Percentiles rank a stretch among this genome's conserved stretches.
phyloP scores from a whole-genome alignment of 1,284 basidiomycete species.

The Rhodotorula sp. region DNA sequence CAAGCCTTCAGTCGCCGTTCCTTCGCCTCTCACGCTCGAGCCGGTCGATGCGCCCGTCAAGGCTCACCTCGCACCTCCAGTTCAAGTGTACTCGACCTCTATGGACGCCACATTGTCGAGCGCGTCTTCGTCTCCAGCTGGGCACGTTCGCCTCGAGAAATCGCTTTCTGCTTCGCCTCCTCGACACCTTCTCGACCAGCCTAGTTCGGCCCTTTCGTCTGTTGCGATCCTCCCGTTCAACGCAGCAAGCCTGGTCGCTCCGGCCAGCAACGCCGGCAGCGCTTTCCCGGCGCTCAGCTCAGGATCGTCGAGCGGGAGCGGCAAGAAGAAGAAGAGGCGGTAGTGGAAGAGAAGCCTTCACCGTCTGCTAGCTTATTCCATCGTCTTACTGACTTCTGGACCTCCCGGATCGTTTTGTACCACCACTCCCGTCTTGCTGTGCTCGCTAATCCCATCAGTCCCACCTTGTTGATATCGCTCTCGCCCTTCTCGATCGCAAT shows the following conservation, averaged over 20 bases:
- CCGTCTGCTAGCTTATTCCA: conserved; percentile 43
- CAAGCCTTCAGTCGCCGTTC: neutral
- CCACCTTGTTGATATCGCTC: too few relatives aligned
- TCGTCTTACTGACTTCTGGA: conserved; percentile 46
- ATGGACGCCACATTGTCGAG: neutral
- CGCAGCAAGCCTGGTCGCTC: neutral
- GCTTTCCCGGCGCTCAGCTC: neutral
- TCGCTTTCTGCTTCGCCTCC: neutral
- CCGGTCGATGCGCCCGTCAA: conserved; percentile 4
- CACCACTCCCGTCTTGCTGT: neutral
- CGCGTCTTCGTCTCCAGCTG: neutral
- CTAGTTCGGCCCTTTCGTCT: neutral
- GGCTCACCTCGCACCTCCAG: conserved; percentile 7
- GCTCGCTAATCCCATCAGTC: neutral
- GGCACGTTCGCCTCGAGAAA: neutral
- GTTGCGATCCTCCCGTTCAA: neutral
- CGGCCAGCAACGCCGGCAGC: neutral
- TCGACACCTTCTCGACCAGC: conserved; percentile 3
- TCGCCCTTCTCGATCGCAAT: too few relatives aligned
- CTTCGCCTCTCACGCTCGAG: conserved; percentile 12
- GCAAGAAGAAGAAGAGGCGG: conserved; percentile 5
- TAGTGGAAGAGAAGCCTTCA: conserved; percentile 40
- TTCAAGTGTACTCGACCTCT: neutral
- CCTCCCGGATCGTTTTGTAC: conserved; percentile 19
- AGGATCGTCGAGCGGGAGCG: neutral